Evolutionary conservation across 805 yeast species (phyloP), one percentile per base, ranked within the genome.

Genomic region (Pichia phayaonensis): DNA sequence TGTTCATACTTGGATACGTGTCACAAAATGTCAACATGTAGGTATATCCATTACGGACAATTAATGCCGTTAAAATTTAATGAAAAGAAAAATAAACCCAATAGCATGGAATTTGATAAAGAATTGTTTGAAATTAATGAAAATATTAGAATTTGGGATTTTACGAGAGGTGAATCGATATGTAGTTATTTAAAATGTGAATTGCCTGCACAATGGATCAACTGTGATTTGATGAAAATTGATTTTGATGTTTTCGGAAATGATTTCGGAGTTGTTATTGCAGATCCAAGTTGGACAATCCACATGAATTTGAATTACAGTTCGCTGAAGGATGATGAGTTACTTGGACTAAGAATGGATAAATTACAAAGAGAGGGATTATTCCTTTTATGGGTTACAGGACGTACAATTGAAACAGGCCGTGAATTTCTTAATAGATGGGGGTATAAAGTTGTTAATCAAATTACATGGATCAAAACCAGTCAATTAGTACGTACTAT

Each of bases 241-340:
- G 90, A 92, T 56, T 81, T 92, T 59, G 68, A 64, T 22, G 68
- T 79, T 8, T 66, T 90, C 50, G 97, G 97, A 2, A 81, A 84
- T 67, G 62, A 66, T 47, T 86, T 86, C 69, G 90, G 84, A 40
- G 89, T 83, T 3, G 81, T 90, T 13, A 79, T 92, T 49, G 92
- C 96, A 0, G 98, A 90, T 65, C 97, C 97, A 3, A 94, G 97
- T 8, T 90, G 98, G 98, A 90, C 89, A 56, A 90, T 90, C 55
- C 97, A 90, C 68, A 90, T 87, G 90, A 84, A 86, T 49, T 61
- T 70, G 38, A 89, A 89, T 5, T 83, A 84, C 63, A 86, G 88
- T 13, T 81, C 88, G 2, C 81, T 88, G 62, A 84, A 84, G 51
- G 95, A 87, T 62, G 75, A 79, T 2, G 96, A 88, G 57, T 70